Conservation (phyloP, 768 basidiomycete genomes). For the Omphalotus guepiniiformis region DNA sequence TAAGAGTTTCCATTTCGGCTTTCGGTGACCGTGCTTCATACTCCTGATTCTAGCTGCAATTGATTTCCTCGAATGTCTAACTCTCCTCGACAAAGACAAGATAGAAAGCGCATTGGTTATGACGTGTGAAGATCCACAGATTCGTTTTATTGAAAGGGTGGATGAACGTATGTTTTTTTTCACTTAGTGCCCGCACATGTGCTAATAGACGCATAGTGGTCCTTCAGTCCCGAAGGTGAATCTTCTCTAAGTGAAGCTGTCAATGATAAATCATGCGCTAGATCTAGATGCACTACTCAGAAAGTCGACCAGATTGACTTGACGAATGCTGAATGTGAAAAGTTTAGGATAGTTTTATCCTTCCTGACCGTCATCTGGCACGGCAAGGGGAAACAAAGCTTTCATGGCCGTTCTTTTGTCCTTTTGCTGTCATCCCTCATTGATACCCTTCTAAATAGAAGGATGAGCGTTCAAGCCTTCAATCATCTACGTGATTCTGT, state of each 20-base stretch:
- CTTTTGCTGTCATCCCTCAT: constrained; percentile 20
- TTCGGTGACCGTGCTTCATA: no score
- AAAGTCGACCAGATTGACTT: constrained; percentile 5
- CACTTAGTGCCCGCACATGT: not conserved
- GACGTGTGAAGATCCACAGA: constrained; percentile 16
- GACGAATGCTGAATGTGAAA: constrained; percentile 5
- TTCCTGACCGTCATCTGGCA: constrained; percentile 35
- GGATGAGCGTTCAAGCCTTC: constrained; percentile 2
- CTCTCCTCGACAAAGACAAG: constrained; percentile 16
- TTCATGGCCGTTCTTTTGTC: constrained; percentile 16
- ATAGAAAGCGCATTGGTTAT: constrained; percentile 7
- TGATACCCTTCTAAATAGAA: constrained; percentile 13
- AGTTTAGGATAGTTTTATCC: constrained; percentile 13
- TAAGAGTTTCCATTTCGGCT: no score
- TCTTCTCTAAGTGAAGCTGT: not conserved
- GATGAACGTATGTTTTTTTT: constrained; percentile 26
- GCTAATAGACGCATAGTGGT: constrained; percentile 1
- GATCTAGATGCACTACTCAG: not conserved
- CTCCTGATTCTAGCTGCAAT: constrained; percentile 18
- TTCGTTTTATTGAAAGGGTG: constrained; percentile 24
- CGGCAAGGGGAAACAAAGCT: constrained; percentile 15
- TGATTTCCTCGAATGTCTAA: constrained; percentile 29
- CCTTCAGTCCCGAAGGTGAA: constrained; percentile 3
- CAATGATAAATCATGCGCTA: not conserved
- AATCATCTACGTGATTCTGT: constrained; percentile 29